These are phyloP conservation scores for Letharia columbiana DNA, from an alignment of 495 filamentous ascomycete species.

Conservation along the genomic window DNA sequence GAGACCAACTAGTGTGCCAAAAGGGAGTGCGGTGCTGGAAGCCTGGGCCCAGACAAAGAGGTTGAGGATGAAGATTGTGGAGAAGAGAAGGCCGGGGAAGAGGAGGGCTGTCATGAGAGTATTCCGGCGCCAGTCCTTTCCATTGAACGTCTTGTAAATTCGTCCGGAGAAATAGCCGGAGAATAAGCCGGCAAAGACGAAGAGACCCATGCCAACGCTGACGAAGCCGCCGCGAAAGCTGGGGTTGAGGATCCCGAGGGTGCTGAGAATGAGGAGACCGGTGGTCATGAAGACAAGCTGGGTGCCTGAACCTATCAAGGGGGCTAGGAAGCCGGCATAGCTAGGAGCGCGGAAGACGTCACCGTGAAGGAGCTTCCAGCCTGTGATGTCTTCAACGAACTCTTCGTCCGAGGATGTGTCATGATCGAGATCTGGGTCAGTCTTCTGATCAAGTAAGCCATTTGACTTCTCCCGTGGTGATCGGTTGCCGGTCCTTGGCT, in stretches of 20 bases:
- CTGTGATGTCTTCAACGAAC: constrained; percentile 70
- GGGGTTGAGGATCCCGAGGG: constrained; percentile 77
- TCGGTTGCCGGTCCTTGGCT: constrained; percentile 34
- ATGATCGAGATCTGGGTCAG: constrained; percentile 50
- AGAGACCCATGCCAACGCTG: constrained; percentile 76
- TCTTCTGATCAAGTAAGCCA: constrained; percentile 57
- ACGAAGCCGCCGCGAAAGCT: constrained; percentile 90
- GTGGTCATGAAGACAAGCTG: constrained; percentile 83
- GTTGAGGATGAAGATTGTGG: constrained; percentile 74
- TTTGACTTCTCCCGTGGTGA: constrained; percentile 46
- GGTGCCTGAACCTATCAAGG: constrained; percentile 80
- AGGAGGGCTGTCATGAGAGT: constrained; percentile 74
- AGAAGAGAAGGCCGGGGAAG: constrained; percentile 76
- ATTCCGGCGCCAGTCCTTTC: constrained; percentile 70
- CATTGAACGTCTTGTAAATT: constrained; percentile 81
- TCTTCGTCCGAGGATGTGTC: constrained; percentile 70
- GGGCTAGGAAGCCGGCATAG: constrained; percentile 70
- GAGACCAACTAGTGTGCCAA: constrained; percentile 71
- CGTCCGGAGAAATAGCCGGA: constrained; percentile 88
- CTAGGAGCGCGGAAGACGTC: constrained; percentile 83
- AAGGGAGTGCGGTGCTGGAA: constrained; percentile 83
- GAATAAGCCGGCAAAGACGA: constrained; percentile 80
- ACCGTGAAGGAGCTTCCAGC: constrained; percentile 91
- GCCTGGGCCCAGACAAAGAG: constrained; percentile 93
- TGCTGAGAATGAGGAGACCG: constrained; percentile 70